Base-by-base conservation (phyloP, 2,329 filamentous ascomycete genomes). In the Aureobasidium sp. region DNA sequence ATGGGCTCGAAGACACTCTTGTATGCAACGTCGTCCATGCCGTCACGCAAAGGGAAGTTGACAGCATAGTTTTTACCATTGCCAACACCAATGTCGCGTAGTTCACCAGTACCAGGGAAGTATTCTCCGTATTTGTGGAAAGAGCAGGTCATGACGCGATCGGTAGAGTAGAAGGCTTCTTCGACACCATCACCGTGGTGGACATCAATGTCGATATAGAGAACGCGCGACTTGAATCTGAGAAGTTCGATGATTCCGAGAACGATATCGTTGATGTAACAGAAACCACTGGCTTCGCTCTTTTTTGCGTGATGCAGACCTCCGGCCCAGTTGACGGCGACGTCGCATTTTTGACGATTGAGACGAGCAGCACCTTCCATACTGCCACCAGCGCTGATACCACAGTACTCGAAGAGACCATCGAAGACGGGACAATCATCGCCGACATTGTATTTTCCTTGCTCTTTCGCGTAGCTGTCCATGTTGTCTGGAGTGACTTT, bases 401-500 rank as follows among this genome's bases (percentile, higher is more conserved):
- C 85, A 68, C 85, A 88, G 71, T 87, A 88, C 69, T 88, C 85
- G 65, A 88, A 88, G 16, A 88, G 76, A 16, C 85, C 85, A 67
- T 88, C 85, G 64, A 88, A 88, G 0, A 88, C 85, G 1, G 85
- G 85, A 67, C 78, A 81, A 64, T 81, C 79, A 61, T 80, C 85
- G 59, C 85, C 85, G 61, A 88, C 85, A 64, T 88, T 88, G 75
- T 87, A 80, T 76, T 80, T 85, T 84, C 90, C 88, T 74, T 97
- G 92, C 74, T 99, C 94, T 68, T 92, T 89, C 68, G 87, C 84
- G 72, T 90, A 97, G 66, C 84, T 84, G 68, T 99, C 94, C 90
- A 97, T 97, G 73, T 99, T 99, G 78, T 99, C 94, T 1, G 94
- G 95, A 0, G 94, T 97, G 61, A 99, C 94, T 69, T 95, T 96